Base-by-base conservation (phyloP, 2,329 filamentous ascomycete species). In the Thielaviopsis euricoi region DNA sequence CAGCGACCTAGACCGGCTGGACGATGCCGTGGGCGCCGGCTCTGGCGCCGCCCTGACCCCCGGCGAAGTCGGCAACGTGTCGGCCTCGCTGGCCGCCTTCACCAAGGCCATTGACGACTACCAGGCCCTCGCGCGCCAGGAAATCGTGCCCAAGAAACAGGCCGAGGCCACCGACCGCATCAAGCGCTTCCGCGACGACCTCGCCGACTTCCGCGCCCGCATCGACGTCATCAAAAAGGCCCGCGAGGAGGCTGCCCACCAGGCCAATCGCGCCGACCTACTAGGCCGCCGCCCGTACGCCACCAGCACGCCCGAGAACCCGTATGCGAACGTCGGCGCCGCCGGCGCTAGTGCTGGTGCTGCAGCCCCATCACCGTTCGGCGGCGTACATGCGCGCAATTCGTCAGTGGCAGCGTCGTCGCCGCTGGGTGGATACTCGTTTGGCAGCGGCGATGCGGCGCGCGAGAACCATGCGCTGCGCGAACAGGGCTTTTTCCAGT, bases 41-140 rank as follows among this genome's bases (percentile, higher is more conserved):
- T 76, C 76, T 53, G 83, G 82, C 48, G 75, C 79, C 52, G 80
- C 81, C 55, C 75, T 86, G 13, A 83, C 85, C 66, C 71, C 71
- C 6, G 69, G 70, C 63, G 64, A 69, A 61, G 67, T 76, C 70
- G 85, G 85, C 67, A 86, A 89, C 70, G 81, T 89, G 62, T 85
- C 85, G n/a, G 85, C 83, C 21, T 87, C 87, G 15, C 74, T 94
- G 29, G 83, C 86, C 50, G 72, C 89, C 60, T 89, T 98, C 70
- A 81, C 86, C 52, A 88, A 93, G 61, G 95, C 89, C 0, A 78
- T 98, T 63, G 90, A 96, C 72, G 90, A 96, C 68, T 98, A 98
- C 75, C 82, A 86, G 66, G 79, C 80, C 58, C 81, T 95, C 29
- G 86, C 90, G 1, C 87, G 87, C 63, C 87, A 91, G 65, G 93